Conservation (phyloP, 768 basidiomycete species). For the Collybiopsis confluens region DNA sequence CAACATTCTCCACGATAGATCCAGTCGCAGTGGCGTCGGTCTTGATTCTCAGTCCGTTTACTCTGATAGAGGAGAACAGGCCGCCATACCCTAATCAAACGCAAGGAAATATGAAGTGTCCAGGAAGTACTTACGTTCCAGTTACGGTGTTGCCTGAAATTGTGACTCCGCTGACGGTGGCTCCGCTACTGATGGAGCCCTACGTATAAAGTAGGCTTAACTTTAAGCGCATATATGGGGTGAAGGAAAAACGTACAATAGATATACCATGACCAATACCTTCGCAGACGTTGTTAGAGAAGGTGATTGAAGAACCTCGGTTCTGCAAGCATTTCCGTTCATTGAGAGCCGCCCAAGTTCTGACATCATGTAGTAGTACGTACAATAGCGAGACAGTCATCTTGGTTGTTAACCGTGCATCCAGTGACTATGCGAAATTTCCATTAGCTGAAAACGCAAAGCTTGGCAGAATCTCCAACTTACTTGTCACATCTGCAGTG, state of each 20-base stretch:
- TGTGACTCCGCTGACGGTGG: background rate
- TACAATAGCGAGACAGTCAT: conserved; percentile 7
- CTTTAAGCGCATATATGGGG: too few species aligned
- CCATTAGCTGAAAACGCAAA: too few species aligned
- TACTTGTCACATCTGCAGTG: conserved; percentile 6
- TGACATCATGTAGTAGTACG: background rate
- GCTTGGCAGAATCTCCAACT: background rate
- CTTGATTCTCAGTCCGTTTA: conserved; percentile 6
- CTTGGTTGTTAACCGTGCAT: conserved; percentile 1
- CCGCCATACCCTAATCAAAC: background rate
- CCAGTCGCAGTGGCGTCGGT: conserved; percentile 1
- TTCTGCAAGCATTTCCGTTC: too few species aligned
- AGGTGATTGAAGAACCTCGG: conserved; percentile 2
- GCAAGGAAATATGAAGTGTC: background rate
- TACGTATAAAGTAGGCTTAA: background rate
- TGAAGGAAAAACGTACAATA: background rate
- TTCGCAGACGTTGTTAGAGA: conserved; percentile 5
- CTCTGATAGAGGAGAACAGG: background rate
- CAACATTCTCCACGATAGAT: background rate
- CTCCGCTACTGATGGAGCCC: conserved; percentile 4
- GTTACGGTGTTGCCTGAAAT: conserved; percentile 6
- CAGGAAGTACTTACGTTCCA: background rate
- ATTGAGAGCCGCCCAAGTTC: too few species aligned
- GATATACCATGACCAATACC: conserved; percentile 9
- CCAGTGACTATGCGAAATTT: background rate